These are phyloP conservation scores for Neodidymelliopsis sp. DNA, from an alignment of 2,329 filamentous ascomycete species.

Conservation along the genomic window DNA sequence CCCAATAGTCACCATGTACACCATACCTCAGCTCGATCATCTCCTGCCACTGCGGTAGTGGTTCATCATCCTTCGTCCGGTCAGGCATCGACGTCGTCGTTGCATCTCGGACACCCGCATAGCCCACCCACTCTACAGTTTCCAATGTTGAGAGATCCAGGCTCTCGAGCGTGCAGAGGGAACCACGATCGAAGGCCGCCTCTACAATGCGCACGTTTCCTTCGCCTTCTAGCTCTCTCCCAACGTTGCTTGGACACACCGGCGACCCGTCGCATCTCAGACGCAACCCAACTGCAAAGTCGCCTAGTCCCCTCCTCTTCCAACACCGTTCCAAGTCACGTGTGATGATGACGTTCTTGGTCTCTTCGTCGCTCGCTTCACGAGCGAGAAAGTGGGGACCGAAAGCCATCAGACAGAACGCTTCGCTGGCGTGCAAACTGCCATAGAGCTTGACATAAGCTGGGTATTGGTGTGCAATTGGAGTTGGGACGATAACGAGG, in stretches of 20 bases:
- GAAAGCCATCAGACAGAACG: slow-evolving; percentile 23
- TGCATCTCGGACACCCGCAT: slow-evolving; percentile 28
- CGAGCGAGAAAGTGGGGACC: slow-evolving; percentile 14
- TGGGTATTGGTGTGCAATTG: slow-evolving; percentile 9
- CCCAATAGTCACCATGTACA: slow-evolving; percentile 21
- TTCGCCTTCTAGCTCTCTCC: slow-evolving; percentile 1
- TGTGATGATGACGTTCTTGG: slow-evolving; percentile 14
- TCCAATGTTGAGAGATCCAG: neutral
- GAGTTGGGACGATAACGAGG: slow-evolving; percentile 20
- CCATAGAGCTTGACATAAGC: slow-evolving; percentile 17
- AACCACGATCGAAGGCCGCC: too few relatives aligned
- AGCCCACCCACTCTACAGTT: slow-evolving; percentile 23
- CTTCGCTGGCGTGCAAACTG: slow-evolving; percentile 16
- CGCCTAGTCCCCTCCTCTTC: slow-evolving; percentile 20
- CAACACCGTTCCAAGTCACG: slow-evolving; percentile 24
- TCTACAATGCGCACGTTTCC: neutral
- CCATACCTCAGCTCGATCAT: slow-evolving; percentile 31
- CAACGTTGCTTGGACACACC: neutral
- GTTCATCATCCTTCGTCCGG: slow-evolving; percentile 7
- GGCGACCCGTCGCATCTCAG: neutral
- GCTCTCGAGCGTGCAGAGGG: too few relatives aligned
- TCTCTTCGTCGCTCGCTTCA: slow-evolving; percentile 18
- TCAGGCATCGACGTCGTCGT: slow-evolving; percentile 26
- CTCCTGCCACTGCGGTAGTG: slow-evolving; percentile 23
- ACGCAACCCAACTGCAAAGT: slow-evolving; percentile 24